Evolutionary conservation across 306 rosid species (phyloP).

Genomic region (Cucurbita ficifolia): DNA sequence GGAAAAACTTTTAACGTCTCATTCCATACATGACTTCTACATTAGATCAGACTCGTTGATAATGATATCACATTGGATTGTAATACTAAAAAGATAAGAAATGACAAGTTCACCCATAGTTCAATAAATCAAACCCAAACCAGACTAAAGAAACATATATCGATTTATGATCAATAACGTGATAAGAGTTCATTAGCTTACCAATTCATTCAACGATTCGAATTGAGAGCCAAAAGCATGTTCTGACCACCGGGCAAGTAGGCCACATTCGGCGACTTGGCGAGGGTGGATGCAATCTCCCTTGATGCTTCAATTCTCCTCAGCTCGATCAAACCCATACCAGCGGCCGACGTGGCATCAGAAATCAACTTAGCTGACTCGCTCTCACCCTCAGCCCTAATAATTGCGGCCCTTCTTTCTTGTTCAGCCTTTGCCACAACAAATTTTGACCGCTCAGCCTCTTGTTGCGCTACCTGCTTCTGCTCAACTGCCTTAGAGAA

Average conservation of each 20-base stretch:
- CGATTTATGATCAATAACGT: neutral
- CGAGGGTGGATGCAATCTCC: conserved; percentile 62
- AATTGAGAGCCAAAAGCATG: conserved; percentile 54
- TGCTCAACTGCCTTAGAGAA: conserved; percentile 83
- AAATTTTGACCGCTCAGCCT: conserved; percentile 84
- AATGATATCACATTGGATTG: neutral
- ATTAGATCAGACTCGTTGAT: neutral
- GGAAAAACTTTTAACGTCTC: no score
- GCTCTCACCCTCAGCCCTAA: conserved; percentile 87
- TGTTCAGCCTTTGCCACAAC: conserved; percentile 93
- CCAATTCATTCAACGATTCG: conserved; percentile 53
- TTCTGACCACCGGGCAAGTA: conserved; percentile 49
- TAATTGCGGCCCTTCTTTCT: conserved; percentile 79
- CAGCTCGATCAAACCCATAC: conserved; percentile 64
- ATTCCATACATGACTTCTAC: neutral
- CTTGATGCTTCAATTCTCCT: conserved; percentile 84
- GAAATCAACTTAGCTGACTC: conserved; percentile 83
- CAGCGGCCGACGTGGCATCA: conserved; percentile 55
- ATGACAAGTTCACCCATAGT: neutral
- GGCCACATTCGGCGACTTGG: conserved; percentile 71
- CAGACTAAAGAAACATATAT: neutral
- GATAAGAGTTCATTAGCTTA: neutral
- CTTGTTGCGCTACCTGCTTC: conserved; percentile 97
- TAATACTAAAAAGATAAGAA: neutral
- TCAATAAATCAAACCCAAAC: neutral